These are phyloP conservation scores for Capsicum chinense DNA, from an alignment of 257 asterid species.

Conservation along the genomic window DNA sequence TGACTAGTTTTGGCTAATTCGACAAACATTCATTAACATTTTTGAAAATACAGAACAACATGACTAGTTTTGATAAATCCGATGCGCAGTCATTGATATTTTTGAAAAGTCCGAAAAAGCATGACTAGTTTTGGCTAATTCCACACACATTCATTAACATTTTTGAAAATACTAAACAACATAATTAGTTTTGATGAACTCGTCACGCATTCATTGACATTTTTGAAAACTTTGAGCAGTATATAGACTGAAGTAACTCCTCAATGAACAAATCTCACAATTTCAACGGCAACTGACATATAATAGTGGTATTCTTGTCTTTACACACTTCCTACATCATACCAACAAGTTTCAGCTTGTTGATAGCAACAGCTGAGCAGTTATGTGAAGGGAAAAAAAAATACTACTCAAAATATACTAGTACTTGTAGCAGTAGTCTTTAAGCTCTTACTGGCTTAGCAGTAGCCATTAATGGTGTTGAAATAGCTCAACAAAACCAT, in stretches of 20 bases:
- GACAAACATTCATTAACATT: no score
- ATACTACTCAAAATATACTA: conserved; percentile 27
- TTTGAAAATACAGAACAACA: no score
- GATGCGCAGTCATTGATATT: no score
- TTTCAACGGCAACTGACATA: conserved; percentile 55
- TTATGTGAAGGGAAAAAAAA: conserved; percentile 14
- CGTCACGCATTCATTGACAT: no score
- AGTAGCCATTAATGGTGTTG: conserved; percentile 1
- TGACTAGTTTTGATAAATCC: no score
- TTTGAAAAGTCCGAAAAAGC: no score
- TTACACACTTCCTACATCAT: conserved; percentile 28
- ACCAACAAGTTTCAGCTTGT: neutral
- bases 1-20: no score
- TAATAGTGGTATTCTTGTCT: conserved; percentile 38
- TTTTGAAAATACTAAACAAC: no score
- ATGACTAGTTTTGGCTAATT: no score
- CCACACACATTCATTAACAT: no score
- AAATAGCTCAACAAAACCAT: conserved; percentile 26
- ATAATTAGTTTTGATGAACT: no score
- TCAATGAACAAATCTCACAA: conserved; percentile 26
- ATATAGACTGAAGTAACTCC: neutral
- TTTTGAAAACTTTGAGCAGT: no score
- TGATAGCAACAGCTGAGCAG: conserved; percentile 51
- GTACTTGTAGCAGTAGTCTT: neutral
- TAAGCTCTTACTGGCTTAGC: conserved; percentile 42